phyloP scores from a whole-genome alignment of 2,329 filamentous ascomycete species.

The Diaporthe citrichinensis region DNA sequence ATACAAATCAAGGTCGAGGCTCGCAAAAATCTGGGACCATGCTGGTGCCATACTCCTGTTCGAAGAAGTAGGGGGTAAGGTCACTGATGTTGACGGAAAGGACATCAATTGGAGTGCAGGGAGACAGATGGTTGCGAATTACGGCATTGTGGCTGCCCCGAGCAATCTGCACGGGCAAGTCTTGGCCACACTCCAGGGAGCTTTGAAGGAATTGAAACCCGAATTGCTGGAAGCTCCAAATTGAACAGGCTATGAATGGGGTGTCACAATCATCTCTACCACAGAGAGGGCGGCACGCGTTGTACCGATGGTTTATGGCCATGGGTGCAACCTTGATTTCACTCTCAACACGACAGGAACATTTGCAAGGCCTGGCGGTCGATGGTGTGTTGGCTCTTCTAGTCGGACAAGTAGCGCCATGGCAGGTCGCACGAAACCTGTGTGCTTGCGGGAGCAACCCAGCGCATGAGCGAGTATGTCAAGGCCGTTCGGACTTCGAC shows the following conservation, averaged over 20 bases:
- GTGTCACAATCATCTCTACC: neutral
- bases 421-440: neutral
- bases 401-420: neutral
- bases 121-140: conserved; percentile 64
- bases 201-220: conserved; percentile 52
- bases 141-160: conserved; percentile 70
- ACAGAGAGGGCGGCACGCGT: no score
- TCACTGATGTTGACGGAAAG: conserved; percentile 68
- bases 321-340: neutral
- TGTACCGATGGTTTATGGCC: neutral
- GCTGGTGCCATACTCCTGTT: conserved; percentile 72
- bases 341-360: neutral
- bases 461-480: neutral
- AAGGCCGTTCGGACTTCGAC: neutral
- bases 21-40: conserved; percentile 72
- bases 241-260: conserved; percentile 7
- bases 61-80: conserved; percentile 67
- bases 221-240: conserved; percentile 47
- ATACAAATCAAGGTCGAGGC: conserved; percentile 63
- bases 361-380: neutral
- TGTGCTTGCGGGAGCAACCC: neutral
- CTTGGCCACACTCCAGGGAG: conserved; percentile 54
- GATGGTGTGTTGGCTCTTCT: neutral
- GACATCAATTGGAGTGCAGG: conserved; percentile 65
- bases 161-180: conserved; percentile 59